These are phyloP conservation scores for Backusella luteola DNA, from an alignment of 192 early-diverging fungal genomes.

Conservation along the genomic window DNA sequence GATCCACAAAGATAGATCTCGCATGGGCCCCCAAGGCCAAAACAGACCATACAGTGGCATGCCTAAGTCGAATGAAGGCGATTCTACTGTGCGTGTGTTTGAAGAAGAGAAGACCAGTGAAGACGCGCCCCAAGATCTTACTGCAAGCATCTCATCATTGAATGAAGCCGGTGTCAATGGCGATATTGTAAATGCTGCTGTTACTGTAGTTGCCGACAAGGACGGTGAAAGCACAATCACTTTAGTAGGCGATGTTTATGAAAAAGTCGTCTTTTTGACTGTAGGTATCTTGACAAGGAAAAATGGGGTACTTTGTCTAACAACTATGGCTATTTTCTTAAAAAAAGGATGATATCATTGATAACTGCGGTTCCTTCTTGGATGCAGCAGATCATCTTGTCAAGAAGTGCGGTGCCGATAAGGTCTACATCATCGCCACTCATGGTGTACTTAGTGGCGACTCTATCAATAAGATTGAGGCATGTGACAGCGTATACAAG, in stretches of 20 bases:
- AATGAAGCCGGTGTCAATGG: slow-evolving; percentile 25
- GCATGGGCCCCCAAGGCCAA: slow-evolving; percentile 32
- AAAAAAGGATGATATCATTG: slow-evolving; percentile 89
- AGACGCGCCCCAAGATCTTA: slow-evolving; percentile 15
- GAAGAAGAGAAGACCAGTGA: slow-evolving; percentile 6
- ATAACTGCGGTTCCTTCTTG: slow-evolving; percentile 86
- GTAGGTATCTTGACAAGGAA: slow-evolving; percentile 20
- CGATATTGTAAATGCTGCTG: slow-evolving; percentile 33
- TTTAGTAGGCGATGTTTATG: slow-evolving; percentile 94
- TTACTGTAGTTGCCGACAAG: slow-evolving; percentile 33
- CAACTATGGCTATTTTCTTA: background rate
- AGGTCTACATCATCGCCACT: slow-evolving; percentile 89
- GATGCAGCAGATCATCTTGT: slow-evolving; percentile 90
- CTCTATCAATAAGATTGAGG: slow-evolving; percentile 81
- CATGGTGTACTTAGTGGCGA: slow-evolving; percentile 93
- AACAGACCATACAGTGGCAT: slow-evolving; percentile 33
- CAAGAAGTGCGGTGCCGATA: slow-evolving; percentile 73
- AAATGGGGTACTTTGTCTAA: background rate
- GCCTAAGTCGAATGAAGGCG: slow-evolving; percentile 15
- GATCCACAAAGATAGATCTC: slow-evolving; percentile 85
- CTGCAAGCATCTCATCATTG: slow-evolving; percentile 29
- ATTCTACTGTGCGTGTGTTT: slow-evolving; percentile 1
- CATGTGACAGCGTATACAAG: slow-evolving; percentile 37
- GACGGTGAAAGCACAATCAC: slow-evolving; percentile 40
- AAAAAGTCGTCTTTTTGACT: slow-evolving; percentile 84